Evolutionary conservation across 352 stramenopile species (phyloP).

Genomic region (Phytopythium vexans): DNA sequence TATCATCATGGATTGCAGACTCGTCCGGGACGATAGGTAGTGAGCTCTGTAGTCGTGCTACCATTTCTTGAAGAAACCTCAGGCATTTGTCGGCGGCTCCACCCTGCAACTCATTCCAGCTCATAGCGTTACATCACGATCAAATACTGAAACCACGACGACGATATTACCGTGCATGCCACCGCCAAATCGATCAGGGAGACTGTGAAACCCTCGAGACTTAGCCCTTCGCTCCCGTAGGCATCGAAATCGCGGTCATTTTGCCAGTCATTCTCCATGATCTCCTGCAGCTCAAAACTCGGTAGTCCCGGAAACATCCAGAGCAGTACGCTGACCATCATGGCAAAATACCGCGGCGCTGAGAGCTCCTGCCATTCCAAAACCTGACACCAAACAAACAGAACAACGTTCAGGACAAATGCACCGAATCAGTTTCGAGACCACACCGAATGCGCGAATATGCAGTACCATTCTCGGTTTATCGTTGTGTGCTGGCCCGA

Average conservation of each 20-base stretch:
- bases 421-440: too few relatives aligned
- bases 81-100: conserved; percentile 35
- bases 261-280: conserved; percentile 40
- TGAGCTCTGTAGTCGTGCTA: conserved; percentile 29
- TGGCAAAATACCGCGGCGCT: conserved; percentile 39
- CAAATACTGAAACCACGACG: not conserved
- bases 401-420: too few relatives aligned
- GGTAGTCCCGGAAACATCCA: conserved; percentile 55
- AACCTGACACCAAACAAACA: conserved; percentile 9
- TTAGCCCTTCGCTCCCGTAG: conserved; percentile 30
- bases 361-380: conserved; percentile 37
- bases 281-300: conserved; percentile 32
- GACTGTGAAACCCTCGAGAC: conserved; percentile 38
- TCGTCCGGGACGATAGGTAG: conserved; percentile 20
- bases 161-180: conserved; percentile 34
- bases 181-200: conserved; percentile 47
- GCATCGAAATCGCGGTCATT: conserved; percentile 52
- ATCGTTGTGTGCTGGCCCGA: conserved; percentile 10
- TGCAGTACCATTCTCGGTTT: conserved; percentile 3
- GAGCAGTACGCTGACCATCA: conserved; percentile 38
- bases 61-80: conserved; percentile 45
- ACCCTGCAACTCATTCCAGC: conserved; percentile 13
- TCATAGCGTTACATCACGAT: not conserved
- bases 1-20: not conserved
- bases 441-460: not conserved